Evolutionary conservation across 768 basidiomycete species (phyloP), one percentile per base, ranked within the genome.

Genomic region (Lactarius hengduanensis): DNA sequence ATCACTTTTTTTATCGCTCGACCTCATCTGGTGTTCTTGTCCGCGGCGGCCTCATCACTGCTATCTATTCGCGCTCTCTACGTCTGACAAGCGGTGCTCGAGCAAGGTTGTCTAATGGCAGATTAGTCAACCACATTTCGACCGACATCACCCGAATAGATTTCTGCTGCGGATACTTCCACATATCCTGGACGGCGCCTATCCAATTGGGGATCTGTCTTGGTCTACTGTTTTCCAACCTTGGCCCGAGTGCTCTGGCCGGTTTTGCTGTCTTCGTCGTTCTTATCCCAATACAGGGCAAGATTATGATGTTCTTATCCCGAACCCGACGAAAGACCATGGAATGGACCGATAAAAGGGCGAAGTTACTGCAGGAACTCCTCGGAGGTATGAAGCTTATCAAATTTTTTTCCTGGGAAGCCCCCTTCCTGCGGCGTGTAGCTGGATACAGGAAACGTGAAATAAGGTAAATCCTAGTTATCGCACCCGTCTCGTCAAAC

Each of bases 141-240:
- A 93, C 91, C 1, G 94, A 95, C 73, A 86, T 96, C 26, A 93
- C 91, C 32, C 85, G 95, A 28, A 91, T 98, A 73, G 94, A 98
- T 74, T 97, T 94, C 71, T 90, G 89, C 71, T 81, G 85, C 71
- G 81, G 87, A 22, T 91, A 87, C 78, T 90, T 92, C 76, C 91
- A 92, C 71, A 88, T 94, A 82, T 81, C 83, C 47, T 92, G 90
- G 88, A 79, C 88, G 7, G 85, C 88, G 0, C 88, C 87, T 1
- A 86, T 95, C 57, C 91, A 93, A 74, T 82, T 95, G 77, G 73
- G 79, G 20, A 85, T 96, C 58, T 94, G 92, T 74, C 81, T 95
- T 5, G 76, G 86, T 58, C 82, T 95, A 26, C 83, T 96, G 1
- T 72, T 94, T 59, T 70, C 87, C 71, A 89, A 92, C 71, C 76